Conservation (phyloP, 257 asterid genomes). For the Ballota nigra region DNA sequence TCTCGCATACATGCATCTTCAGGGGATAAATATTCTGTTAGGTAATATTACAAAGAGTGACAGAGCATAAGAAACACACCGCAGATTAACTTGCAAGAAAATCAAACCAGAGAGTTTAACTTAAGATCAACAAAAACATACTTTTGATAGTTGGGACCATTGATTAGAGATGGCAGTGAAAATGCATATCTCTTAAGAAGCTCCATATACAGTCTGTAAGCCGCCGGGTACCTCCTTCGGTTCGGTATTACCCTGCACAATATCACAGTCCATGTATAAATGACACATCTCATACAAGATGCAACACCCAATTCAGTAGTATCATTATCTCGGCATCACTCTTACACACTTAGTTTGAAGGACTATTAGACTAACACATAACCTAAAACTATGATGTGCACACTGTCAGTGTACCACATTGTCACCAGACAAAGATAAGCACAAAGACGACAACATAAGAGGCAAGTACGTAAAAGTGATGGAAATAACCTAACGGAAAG, state of each 20-base stretch:
- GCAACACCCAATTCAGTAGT: not conserved
- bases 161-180: conserved; percentile 66
- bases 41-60: not conserved
- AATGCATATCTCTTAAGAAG: conserved; percentile 72
- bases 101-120: not conserved
- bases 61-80: conserved; percentile 10
- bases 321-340: not conserved
- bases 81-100: conserved; percentile 4
- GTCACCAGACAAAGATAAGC: not conserved
- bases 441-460: not conserved
- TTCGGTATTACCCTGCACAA: conserved; percentile 67
- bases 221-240: conserved; percentile 72
- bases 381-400: not conserved
- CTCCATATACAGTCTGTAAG: conserved; percentile 89
- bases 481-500: conserved; percentile 65
- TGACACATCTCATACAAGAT: not conserved
- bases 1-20: not conserved
- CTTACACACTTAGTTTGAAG: not conserved
- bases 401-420: not conserved
- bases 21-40: not conserved
- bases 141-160: conserved; percentile 78
- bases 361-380: not conserved
- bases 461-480: not conserved
- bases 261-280: conserved; percentile 1
- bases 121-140: conserved; percentile 33